A percentile compares a stretch with the other conserved stretches of the same genome.
These are phyloP conservation scores for Suaeda aralocaspica DNA, from an alignment of 148 eudicot genomes.

Conservation along the genomic window DNA sequence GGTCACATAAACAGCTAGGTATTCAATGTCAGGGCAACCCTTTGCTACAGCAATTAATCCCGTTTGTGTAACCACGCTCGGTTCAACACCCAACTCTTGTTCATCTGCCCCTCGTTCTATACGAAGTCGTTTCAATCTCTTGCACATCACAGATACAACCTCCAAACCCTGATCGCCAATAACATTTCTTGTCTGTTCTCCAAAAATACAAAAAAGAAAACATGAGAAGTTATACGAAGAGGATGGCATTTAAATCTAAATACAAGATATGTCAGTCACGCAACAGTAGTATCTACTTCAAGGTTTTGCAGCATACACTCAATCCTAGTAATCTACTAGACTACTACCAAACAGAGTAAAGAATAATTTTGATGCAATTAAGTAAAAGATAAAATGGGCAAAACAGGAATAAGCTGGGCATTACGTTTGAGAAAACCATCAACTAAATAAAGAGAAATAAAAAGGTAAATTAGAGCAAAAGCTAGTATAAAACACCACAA, in stretches of 20 bases:
- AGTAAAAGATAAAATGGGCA: not conserved
- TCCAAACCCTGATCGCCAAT: constrained; percentile 87
- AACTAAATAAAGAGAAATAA: not conserved
- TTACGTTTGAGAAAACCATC: not conserved
- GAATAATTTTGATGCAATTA: not conserved
- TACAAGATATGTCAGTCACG: not conserved
- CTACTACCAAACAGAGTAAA: not conserved
- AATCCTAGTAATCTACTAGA: not conserved
- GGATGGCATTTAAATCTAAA: not conserved
- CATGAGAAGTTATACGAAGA: not conserved
- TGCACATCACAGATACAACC: constrained; percentile 58
- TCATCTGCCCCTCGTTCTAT: constrained; percentile 90
- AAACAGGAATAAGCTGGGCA: not conserved
- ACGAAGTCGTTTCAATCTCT: constrained; percentile 63
- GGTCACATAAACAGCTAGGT: constrained; percentile 73
- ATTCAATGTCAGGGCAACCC: constrained; percentile 76
- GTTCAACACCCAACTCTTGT: constrained; percentile 57
- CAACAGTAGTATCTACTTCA: not conserved
- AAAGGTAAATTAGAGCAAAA: not conserved
- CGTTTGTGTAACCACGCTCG: constrained; percentile 70
- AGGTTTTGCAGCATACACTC: not conserved
- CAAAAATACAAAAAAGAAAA: constrained; percentile 7
- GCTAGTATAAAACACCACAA: not conserved
- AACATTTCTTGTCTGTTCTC: constrained; percentile 69
- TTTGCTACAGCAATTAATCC: constrained; percentile 70